phyloP scores from a whole-genome alignment of 23 red algal genomes.

The Gracilaria caudata region DNA sequence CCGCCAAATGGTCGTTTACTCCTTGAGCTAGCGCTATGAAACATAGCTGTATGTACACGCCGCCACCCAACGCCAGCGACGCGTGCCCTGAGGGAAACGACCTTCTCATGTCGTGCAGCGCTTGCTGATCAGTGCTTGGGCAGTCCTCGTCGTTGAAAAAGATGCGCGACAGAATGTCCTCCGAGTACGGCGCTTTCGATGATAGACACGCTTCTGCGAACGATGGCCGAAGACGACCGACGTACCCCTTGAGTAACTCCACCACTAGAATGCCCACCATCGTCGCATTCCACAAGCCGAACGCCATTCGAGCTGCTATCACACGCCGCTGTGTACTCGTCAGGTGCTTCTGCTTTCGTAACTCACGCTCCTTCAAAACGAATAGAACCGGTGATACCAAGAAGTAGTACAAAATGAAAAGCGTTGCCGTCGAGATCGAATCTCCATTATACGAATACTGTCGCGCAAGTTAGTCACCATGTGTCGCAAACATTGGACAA shows the following conservation, averaged over 20 bases:
- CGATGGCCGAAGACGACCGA: slow-evolving; percentile 73
- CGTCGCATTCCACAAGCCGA: slow-evolving; percentile 42
- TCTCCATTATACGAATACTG: slow-evolving; percentile 35
- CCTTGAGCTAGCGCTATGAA: not conserved
- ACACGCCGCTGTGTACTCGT: not conserved
- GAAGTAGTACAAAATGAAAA: slow-evolving; percentile 33
- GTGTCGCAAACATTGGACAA: not conserved
- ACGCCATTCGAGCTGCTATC: slow-evolving; percentile 34
- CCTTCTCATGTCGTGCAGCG: slow-evolving; percentile 57
- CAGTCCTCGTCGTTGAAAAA: slow-evolving; percentile 33
- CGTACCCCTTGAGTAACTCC: slow-evolving; percentile 61
- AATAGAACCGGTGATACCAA: slow-evolving; percentile 14
- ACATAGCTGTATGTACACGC: slow-evolving; percentile 35
- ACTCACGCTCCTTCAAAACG: not conserved
- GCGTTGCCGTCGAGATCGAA: slow-evolving; percentile 11
- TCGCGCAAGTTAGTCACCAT: not conserved
- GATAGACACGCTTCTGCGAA: slow-evolving; percentile 67
- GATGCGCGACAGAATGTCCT: not conserved
- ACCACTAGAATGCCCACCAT: slow-evolving; percentile 37
- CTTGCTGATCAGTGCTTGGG: not conserved
- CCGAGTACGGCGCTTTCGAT: not conserved
- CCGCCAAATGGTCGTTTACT: not conserved
- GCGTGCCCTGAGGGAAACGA: slow-evolving; percentile 76
- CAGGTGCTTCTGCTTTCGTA: slow-evolving; percentile 1
- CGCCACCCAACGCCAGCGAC: slow-evolving; percentile 41